Evolutionary conservation across 805 yeast species (phyloP).

Genomic region (Wickerhamiella kazuoi): DNA sequence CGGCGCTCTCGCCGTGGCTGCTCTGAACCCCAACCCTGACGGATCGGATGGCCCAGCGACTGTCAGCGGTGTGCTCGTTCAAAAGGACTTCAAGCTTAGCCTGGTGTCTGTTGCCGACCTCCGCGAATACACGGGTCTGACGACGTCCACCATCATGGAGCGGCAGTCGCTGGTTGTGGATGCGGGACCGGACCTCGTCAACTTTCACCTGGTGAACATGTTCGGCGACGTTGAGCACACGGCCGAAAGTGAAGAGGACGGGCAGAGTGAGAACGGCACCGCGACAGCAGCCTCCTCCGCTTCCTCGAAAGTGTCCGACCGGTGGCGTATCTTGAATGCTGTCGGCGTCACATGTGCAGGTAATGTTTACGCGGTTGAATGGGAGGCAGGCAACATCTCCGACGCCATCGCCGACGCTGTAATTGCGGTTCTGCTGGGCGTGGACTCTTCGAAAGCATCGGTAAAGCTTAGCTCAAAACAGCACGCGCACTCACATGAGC

Average conservation of each 20-base stretch:
- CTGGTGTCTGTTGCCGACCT: slow-evolving; percentile 72
- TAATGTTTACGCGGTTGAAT: slow-evolving; percentile 53
- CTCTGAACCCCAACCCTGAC: slow-evolving; percentile 21
- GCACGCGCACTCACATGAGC: slow-evolving; percentile 29
- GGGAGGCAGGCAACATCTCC: slow-evolving; percentile 78
- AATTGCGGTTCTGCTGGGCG: slow-evolving; percentile 74
- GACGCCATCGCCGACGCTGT: slow-evolving; percentile 92
- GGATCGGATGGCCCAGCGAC: background rate
- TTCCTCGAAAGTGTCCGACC: slow-evolving; percentile 20
- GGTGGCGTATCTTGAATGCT: slow-evolving; percentile 37
- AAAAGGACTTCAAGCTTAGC: slow-evolving; percentile 66
- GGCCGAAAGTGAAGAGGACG: slow-evolving; percentile 4
- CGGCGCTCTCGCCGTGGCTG: slow-evolving; percentile 37
- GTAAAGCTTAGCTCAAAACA: slow-evolving; percentile 62
- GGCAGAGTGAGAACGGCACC: slow-evolving; percentile 13
- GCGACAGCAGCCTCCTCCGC: background rate
- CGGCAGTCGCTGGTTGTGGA: slow-evolving; percentile 61
- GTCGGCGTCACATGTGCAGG: slow-evolving; percentile 32
- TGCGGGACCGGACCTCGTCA: slow-evolving; percentile 63
- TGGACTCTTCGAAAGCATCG: slow-evolving; percentile 89
- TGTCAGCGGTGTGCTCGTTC: slow-evolving; percentile 73
- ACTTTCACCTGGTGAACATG: slow-evolving; percentile 90
- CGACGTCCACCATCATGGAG: slow-evolving; percentile 71
- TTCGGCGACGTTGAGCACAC: slow-evolving; percentile 44
- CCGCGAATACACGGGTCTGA: slow-evolving; percentile 71